phyloP scores from a whole-genome alignment of 1,284 basidiomycete species.

The Rhizopogon hawkerae region DNA sequence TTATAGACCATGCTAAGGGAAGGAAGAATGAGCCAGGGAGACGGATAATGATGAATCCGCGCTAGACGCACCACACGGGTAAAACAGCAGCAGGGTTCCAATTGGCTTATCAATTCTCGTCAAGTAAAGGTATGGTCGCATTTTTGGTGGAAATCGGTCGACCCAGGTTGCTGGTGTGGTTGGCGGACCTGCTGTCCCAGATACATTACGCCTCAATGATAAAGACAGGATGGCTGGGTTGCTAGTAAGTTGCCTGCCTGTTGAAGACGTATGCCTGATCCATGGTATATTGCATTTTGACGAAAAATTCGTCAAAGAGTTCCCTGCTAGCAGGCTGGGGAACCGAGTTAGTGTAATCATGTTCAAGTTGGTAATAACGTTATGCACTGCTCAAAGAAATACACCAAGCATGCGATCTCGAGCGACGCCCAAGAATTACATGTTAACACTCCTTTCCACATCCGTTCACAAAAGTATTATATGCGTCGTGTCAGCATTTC shows the following conservation, averaged over 20 bases:
- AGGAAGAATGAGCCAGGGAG: background rate
- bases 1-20: slow-evolving; percentile 83
- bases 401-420: too few species aligned
- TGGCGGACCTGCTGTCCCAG: slow-evolving; percentile 16
- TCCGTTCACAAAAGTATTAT: too few species aligned
- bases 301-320: too few species aligned
- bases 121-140: slow-evolving; percentile 77
- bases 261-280: background rate
- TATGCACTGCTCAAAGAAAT: too few species aligned
- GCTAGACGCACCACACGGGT: slow-evolving; percentile 74
- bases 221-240: background rate
- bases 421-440: too few species aligned
- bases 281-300: background rate
- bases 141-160: slow-evolving; percentile 49
- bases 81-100: slow-evolving; percentile 84
- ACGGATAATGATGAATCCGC: background rate
- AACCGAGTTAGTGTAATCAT: background rate
- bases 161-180: slow-evolving; percentile 50
- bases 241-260: background rate
- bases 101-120: slow-evolving; percentile 94
- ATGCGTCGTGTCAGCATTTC: too few species aligned
- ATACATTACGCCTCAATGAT: slow-evolving; percentile 13
- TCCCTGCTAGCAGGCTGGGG: background rate
- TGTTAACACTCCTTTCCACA: too few species aligned
- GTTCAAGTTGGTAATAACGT: too few species aligned